Evolutionary conservation across 352 stramenopile species (phyloP), one percentile per base, ranked within the genome.

Genomic region (Globisporangium spinosum): DNA sequence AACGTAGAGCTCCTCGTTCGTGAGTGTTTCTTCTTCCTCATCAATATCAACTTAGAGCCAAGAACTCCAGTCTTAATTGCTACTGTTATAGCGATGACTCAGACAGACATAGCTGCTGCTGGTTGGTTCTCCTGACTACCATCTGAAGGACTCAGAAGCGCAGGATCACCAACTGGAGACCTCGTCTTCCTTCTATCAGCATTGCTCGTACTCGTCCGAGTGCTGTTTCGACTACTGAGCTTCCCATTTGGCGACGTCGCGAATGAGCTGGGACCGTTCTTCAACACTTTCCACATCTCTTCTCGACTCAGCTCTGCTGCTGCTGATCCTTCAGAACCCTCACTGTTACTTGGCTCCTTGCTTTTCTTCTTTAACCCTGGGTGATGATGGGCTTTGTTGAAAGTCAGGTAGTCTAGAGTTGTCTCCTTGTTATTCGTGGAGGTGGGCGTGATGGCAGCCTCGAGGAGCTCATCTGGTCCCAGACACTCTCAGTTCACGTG

Each of bases 221-320:
- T 47, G 40, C 40, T 47, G 13, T n/a, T 47, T n/a, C 40, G 40
- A 40, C 54, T 29, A 3, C 8, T 45, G 3, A 22, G 20, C 20
- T 13, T 47, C 0, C 17, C 6, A 12, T 8, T 34, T 38, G 40
- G 27, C 0, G 38, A 29, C n/a, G 29, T 47, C 5, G 47, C n/a
- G 3, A 67, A 2, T 7, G 22, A 10, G 13, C 22, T 54, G 20
- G 77, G 74, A 6, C 69, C 74, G 1, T 65, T 54, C 20, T 56
- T 77, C 69, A 81, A 79, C 25, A 27, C 63, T 59, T 64, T 65
- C 77, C 75, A 85, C 65, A 82, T 70, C 55, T 80, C 75, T 8
- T 45, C 51, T 1, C 25, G 59, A 22, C 54, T 68, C 23, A 67
- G 6, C 15, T 63, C 4, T 32, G 29, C 23, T 65, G 35, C 3